A percentile compares a stretch with the other conserved stretches of the same genome.
These are phyloP conservation scores for Trichosporon faecale DNA, from an alignment of 1,284 basidiomycete genomes.

Conservation along the genomic window DNA sequence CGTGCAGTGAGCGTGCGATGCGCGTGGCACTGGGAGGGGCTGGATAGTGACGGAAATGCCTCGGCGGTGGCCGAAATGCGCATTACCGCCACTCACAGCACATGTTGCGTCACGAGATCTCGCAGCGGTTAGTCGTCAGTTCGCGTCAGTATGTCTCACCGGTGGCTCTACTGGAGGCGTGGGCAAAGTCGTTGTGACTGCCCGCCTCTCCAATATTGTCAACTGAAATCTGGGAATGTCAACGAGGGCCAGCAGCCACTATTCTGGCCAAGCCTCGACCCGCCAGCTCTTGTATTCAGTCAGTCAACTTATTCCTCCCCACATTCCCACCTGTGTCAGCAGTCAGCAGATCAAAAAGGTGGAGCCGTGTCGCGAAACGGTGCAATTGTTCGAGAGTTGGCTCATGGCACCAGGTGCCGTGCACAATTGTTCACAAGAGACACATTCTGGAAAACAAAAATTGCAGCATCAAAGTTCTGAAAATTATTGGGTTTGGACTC, in stretches of 20 bases:
- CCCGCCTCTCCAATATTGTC: not conserved
- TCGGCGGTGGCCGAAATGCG: not conserved
- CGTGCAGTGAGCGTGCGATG: not conserved
- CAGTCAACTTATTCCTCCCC: not conserved
- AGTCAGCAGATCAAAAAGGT: not conserved
- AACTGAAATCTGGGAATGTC: no score
- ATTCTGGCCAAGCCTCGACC: not conserved
- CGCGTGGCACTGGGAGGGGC: not conserved
- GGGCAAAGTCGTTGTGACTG: no score
- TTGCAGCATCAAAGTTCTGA: not conserved
- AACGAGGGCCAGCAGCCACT: no score
- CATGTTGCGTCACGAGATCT: not conserved
- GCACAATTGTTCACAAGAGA: not conserved
- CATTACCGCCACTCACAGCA: not conserved
- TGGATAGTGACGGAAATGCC: not conserved
- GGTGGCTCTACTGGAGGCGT: no score
- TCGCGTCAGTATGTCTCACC: not conserved
- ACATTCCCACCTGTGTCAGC: not conserved
- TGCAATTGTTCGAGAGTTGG: not conserved
- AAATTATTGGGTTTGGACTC: not conserved
- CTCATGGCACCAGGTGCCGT: not conserved
- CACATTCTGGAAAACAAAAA: not conserved
- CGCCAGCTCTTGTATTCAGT: not conserved
- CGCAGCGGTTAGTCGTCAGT: not conserved
- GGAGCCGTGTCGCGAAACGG: not conserved